A percentile compares a stretch with the other conserved stretches of the same genome.
phyloP scores from a whole-genome alignment of 2,329 filamentous ascomycete genomes.

The Calonectria crousiana region DNA sequence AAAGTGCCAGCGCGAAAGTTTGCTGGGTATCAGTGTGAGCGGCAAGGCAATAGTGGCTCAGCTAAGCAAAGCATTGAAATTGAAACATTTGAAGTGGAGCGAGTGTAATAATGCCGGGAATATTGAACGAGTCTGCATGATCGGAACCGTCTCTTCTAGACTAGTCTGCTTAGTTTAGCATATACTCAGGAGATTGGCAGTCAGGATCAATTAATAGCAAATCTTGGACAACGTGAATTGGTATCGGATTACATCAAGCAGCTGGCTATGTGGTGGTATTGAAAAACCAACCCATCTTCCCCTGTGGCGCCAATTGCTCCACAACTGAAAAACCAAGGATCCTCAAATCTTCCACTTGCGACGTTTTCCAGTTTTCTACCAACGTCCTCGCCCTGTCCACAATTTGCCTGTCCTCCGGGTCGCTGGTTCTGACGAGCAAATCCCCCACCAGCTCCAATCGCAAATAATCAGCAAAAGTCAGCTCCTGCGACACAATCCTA shows the following conservation, averaged over 20 bases:
- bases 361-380: constrained; percentile 29
- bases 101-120: background rate
- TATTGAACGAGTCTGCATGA: no score
- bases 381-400: constrained; percentile 6
- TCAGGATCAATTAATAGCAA: background rate
- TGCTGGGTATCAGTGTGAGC: constrained; percentile 15
- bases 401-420: background rate
- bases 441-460: constrained; percentile 30
- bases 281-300: constrained; percentile 18
- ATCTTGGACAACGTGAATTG: background rate
- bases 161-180: background rate
- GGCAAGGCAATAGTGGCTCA: background rate
- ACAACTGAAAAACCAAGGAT: constrained; percentile 6
- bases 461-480: constrained; percentile 34
- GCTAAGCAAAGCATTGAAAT: constrained; percentile 5
- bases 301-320: background rate
- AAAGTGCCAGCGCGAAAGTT: constrained; percentile 34
- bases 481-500: constrained; percentile 1
- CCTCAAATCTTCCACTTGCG: constrained; percentile 19
- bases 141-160: no score
- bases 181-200: background rate
- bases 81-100: constrained; percentile 12
- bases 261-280: background rate
- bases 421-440: constrained; percentile 13
- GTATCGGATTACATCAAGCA: background rate